Evolutionary conservation across 169 alveolate genomes (phyloP), one percentile per base, ranked within the genome.

Genomic region (Plasmodium vinckei): DNA sequence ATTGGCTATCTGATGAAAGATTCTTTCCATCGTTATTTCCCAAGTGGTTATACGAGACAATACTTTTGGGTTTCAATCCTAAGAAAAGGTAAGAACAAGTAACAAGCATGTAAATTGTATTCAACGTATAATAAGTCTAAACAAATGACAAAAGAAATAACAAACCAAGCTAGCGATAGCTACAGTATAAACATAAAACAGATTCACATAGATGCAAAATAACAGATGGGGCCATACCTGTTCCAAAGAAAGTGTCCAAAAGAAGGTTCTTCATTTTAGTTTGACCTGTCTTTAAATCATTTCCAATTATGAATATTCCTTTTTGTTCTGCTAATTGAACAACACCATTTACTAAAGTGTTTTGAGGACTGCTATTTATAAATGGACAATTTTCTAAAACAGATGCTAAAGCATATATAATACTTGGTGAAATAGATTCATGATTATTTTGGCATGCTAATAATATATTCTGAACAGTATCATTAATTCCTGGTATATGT

Each of bases 1-100:
- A 96, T 57, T 96, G 95, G 65, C 92, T 90, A 53, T 94, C 96
- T 54, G 93, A 94, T 23, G 96, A 91, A 15, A 97, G 92, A 89
- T 96, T 97, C 86, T 93, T 93, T 49, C 98, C 98, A 87, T 97
- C 99, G 92, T 97, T 97, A 93, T 97, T 97, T 51, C 99, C 99
- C 51, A 97, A 92, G 88, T 96, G 98, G 73, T 97, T 97, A 90
- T 97, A 97, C 72, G 97, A 92, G 51, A 96, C 98, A 71, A 97
- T 94, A 39, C 97, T 94, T 56, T 92, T 67, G 56, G 96, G 95
- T 92, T 95, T 96, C 70, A 97, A 82, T 25, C 99, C 99, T 61
- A 44, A 89, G 73, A 95, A 21, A 12, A 5, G 44, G 23, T 15
- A 44, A n/a, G n/a, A n/a, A n/a, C n/a, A n/a, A 53, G 25, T n/a